phyloP scores from a whole-genome alignment of 192 early-diverging fungal species.

The Phlyctochytrium bullatum region DNA sequence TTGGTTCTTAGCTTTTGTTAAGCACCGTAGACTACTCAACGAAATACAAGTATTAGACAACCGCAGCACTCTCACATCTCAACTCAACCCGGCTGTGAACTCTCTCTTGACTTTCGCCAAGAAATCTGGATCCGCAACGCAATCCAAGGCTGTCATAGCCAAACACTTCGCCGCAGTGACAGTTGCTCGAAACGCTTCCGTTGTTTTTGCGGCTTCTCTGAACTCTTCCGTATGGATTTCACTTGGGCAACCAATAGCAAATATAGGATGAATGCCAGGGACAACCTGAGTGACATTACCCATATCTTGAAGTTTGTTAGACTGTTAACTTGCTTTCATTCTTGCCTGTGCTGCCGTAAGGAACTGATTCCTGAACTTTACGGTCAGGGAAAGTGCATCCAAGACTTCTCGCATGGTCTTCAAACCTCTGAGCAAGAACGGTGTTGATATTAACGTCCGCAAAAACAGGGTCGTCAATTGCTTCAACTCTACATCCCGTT shows the following conservation, averaged over 20 bases:
- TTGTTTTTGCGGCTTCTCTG: slow-evolving; percentile 52
- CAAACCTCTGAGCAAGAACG: slow-evolving; percentile 33
- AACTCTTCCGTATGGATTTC: slow-evolving; percentile 72
- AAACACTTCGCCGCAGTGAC: slow-evolving; percentile 20
- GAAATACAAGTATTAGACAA: slow-evolving; percentile 99
- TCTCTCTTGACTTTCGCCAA: background rate
- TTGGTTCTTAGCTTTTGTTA: slow-evolving; percentile 37
- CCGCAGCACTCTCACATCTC: too few relatives aligned
- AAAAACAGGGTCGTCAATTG: slow-evolving; percentile 50
- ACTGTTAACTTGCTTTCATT: background rate
- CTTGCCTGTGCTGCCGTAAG: slow-evolving; percentile 48
- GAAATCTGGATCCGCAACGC: slow-evolving; percentile 14
- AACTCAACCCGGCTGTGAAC: too few relatives aligned
- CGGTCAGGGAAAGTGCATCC: slow-evolving; percentile 23
- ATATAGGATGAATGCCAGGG: slow-evolving; percentile 57
- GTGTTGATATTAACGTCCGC: slow-evolving; percentile 55
- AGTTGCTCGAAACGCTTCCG: slow-evolving; percentile 49
- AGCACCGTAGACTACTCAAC: slow-evolving; percentile 73
- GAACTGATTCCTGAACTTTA: slow-evolving; percentile 16
- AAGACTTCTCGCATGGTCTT: slow-evolving; percentile 17
- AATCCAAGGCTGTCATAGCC: slow-evolving; percentile 15
- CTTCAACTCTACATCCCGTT: slow-evolving; percentile 65
- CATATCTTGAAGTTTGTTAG: slow-evolving; percentile 45
- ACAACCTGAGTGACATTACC: slow-evolving; percentile 69
- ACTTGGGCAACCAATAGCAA: slow-evolving; percentile 49